Conservation (phyloP, 2,329 filamentous ascomycete genomes). For the Fusarium abutilonis region DNA sequence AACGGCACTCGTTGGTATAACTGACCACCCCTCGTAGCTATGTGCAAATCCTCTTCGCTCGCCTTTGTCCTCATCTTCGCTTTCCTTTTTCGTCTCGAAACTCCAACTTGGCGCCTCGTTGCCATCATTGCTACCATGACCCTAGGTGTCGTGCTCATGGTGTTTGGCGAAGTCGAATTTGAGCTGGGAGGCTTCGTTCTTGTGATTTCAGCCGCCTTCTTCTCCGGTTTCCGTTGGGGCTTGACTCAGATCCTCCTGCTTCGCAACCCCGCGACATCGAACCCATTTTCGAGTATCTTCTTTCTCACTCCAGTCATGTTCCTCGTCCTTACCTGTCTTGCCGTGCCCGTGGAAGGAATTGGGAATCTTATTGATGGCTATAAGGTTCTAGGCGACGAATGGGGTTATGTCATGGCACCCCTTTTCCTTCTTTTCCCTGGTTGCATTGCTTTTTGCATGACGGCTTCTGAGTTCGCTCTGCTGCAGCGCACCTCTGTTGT, state of each 20-base stretch:
- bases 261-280: constrained; percentile 92
- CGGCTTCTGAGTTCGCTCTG: constrained; percentile 92
- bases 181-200: constrained; percentile 86
- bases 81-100: constrained; percentile 91
- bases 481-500: constrained; percentile 95
- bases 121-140: constrained; percentile 93
- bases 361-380: constrained; percentile 73
- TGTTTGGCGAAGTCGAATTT: constrained; percentile 93
- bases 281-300: constrained; percentile 97
- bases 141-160: constrained; percentile 95
- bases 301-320: constrained; percentile 99
- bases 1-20: not conserved
- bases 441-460: constrained; percentile 94
- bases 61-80: constrained; percentile 96
- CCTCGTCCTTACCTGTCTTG: constrained; percentile 78
- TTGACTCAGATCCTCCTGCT: constrained; percentile 96
- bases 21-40: constrained; percentile 63
- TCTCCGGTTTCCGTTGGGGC: constrained; percentile 97
- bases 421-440: constrained; percentile 89
- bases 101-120: constrained; percentile 84
- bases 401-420: constrained; percentile 73
- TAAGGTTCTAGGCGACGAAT: constrained; percentile 68
- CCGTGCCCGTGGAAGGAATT: constrained; percentile 86
- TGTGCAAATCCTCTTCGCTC: constrained; percentile 98
- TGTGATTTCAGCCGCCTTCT: constrained; percentile 92